Conservation (phyloP, 805 yeast species). For the Kuraishia floccosa region DNA sequence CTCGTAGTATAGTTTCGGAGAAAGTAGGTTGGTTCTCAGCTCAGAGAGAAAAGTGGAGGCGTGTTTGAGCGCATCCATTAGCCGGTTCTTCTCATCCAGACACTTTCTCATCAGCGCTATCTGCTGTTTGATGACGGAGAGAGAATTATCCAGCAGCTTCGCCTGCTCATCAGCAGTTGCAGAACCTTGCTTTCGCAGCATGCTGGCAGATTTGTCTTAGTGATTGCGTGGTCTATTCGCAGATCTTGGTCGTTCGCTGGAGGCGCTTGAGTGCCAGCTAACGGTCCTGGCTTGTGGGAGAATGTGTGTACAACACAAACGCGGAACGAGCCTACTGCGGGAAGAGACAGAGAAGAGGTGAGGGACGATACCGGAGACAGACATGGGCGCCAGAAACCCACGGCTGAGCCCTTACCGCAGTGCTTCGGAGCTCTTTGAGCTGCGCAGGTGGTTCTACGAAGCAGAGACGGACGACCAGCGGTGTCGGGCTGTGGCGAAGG, state of each 20-base stretch:
- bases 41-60: conserved; percentile 77
- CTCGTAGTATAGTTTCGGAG: conserved; percentile 92
- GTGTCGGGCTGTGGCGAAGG: conserved; percentile 35
- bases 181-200: no score
- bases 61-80: conserved; percentile 84
- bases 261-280: no score
- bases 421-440: conserved; percentile 27
- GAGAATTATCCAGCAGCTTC: conserved; percentile 27
- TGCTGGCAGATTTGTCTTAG: neutral
- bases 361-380: no score
- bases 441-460: conserved; percentile 43
- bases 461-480: conserved; percentile 16
- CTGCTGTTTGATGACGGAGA: conserved; percentile 52
- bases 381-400: conserved; percentile 16
- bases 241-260: no score
- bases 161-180: conserved; percentile 13
- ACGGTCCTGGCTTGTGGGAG: no score
- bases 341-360: no score
- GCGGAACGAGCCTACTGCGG: no score
- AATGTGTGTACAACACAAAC: no score
- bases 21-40: conserved; percentile 58
- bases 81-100: conserved; percentile 48
- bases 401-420: conserved; percentile 23
- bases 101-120: conserved; percentile 67
- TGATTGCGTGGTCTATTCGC: no score